These are phyloP conservation scores for Babjeviella inositovora DNA, from an alignment of 805 yeast genomes.

Conservation along the genomic window DNA sequence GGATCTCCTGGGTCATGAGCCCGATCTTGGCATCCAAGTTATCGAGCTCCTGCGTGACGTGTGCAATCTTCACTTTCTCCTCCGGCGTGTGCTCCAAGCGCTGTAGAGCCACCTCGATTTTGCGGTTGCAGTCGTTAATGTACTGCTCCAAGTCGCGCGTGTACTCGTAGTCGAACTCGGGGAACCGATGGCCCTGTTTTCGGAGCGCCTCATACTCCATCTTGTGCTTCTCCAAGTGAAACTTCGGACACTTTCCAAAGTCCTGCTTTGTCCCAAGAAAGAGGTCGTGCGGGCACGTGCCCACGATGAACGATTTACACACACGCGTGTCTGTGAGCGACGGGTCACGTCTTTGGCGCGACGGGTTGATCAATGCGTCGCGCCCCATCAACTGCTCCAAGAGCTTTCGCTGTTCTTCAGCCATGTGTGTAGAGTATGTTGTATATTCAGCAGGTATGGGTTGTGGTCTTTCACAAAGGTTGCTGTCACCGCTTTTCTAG, in stretches of 20 bases:
- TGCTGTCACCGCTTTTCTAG: background rate
- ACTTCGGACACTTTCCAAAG: constrained; percentile 62
- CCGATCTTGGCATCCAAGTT: constrained; percentile 46
- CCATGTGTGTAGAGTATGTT: constrained; percentile 11
- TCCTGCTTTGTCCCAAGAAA: constrained; percentile 73
- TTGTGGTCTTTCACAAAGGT: background rate
- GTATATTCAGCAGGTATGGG: constrained; percentile 1
- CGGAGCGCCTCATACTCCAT: constrained; percentile 44
- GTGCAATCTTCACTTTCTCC: constrained; percentile 43
- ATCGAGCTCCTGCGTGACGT: constrained; percentile 41
- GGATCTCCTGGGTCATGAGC: constrained; percentile 51
- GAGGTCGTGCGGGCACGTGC: constrained; percentile 73
- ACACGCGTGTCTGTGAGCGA: constrained; percentile 38
- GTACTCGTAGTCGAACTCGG: constrained; percentile 33
- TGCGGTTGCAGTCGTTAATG: constrained; percentile 49
- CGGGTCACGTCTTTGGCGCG: constrained; percentile 22
- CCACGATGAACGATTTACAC: constrained; percentile 74
- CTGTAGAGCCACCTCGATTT: constrained; percentile 44
- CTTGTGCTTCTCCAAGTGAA: constrained; percentile 63
- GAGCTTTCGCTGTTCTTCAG: constrained; percentile 63
- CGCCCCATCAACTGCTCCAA: constrained; percentile 74
- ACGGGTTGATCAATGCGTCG: constrained; percentile 20
- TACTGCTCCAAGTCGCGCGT: constrained; percentile 32
- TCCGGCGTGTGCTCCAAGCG: constrained; percentile 61
- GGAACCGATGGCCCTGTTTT: constrained; percentile 14